Conservation (phyloP, 495 filamentous ascomycete genomes). For the Podospora didyma region DNA sequence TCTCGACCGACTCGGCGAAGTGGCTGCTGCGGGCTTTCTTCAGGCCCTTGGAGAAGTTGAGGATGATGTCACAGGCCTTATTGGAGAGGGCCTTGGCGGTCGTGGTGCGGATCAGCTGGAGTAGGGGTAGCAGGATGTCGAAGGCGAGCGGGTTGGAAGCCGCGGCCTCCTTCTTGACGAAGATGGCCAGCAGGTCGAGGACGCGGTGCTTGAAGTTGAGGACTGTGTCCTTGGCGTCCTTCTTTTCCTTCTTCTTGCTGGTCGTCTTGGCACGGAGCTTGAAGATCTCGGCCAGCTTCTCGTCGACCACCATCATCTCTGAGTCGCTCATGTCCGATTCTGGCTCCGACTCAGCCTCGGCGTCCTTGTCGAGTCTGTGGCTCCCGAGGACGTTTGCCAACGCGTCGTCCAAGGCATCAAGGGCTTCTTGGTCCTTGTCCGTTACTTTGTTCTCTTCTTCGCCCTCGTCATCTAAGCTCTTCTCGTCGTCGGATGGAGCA, state of each 20-base stretch:
- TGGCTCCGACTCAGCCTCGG: constrained; percentile 44
- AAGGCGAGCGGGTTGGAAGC: constrained; percentile 60
- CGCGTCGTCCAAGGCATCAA: constrained; percentile 69
- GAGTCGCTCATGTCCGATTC: constrained; percentile 85
- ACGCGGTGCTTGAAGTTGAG: constrained; percentile 93
- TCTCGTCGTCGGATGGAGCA: constrained; percentile 39
- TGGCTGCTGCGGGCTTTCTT: constrained; percentile 47
- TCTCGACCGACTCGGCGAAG: constrained; percentile 16
- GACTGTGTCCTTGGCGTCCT: constrained; percentile 83
- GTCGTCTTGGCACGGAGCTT: constrained; percentile 55
- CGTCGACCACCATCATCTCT: constrained; percentile 89
- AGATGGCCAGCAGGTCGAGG: constrained; percentile 82
- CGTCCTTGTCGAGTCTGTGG: constrained; percentile 51
- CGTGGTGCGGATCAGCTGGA: constrained; percentile 47
- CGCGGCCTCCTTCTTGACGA: constrained; percentile 71
- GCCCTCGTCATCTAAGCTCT: constrained; percentile 42
- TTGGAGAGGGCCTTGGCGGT: constrained; percentile 67
- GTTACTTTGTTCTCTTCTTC: constrained; percentile 26
- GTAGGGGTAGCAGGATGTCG: constrained; percentile 59
- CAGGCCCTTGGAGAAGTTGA: constrained; percentile 63
- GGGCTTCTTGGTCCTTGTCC: constrained; percentile 43
- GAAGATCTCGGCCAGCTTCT: constrained; percentile 78
- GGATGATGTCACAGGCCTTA: constrained; percentile 65
- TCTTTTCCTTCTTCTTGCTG: constrained; percentile 73
- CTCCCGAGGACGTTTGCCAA: constrained; percentile 70